Base-by-base conservation (phyloP, 768 basidiomycete species). In the Asterophora parasitica region DNA sequence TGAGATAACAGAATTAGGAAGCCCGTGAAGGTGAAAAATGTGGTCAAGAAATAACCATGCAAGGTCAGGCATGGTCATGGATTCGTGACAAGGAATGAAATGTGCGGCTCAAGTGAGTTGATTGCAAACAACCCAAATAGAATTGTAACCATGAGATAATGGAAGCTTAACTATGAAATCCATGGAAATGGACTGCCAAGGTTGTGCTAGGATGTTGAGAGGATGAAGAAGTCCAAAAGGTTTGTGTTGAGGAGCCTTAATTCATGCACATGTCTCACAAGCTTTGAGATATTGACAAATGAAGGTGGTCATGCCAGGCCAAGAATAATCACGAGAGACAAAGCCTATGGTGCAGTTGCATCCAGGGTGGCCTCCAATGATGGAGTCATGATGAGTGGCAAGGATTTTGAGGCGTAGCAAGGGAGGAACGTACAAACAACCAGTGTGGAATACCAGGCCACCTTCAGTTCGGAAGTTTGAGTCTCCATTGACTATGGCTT, bases 131-230 rank as follows among this genome's bases (percentile, higher is more conserved):
- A 72, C 66, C 28, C 53, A 56, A 15, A 72, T 67, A 3, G 65
- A 63, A 47, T 71, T 59, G 48, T 61, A 72, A 5, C 65, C 65
- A 38, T 68, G 57, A 7, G 69, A 69, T 0, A 48, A 38, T 0
- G 73, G 74, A 1, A 77, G 66, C 46, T 68, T 65, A 34, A 62
- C 66, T 19, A 76, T 68, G 51, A 72, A 71, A 40, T 74, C 70
- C 67, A 74, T 72, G 0, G 62, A 62, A 17, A 75, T 66, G 7
- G 65, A 61, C 17, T 58, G 46, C 70, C 72, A 74, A 20, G 49
- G 73, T 11, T 56, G 55, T 1, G 51, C 8, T 1, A 69, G 71
- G 19, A 69, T 62, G 40, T 62, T 55, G 58, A 75, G 58, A 48
- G 67, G 66, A 46, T 66, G 50, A 12, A 74, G 56, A 7, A 58